Base-by-base conservation (phyloP, 2,329 filamentous ascomycete genomes). In the Beauveria brongniartii region DNA sequence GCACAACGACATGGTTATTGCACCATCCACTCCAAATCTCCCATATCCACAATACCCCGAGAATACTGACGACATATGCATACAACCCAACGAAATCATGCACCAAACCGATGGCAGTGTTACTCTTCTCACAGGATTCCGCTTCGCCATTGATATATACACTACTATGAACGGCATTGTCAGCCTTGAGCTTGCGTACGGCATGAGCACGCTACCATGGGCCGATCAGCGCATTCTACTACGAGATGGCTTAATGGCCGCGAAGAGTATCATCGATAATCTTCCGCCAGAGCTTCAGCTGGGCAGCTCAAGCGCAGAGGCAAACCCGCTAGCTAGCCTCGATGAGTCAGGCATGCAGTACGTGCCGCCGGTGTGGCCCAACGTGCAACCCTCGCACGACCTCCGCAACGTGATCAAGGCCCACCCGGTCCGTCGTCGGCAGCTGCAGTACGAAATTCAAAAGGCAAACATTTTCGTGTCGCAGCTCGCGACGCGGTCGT, bases 401-500 rank as follows among this genome's bases (percentile, higher is more conserved):
- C 68, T 83, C 18, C 78, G 80, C 47, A 78, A 77, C 44, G 72
- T 77, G 8, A 76, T 83, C 62, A 78, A 78, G 59, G 72, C 75
- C 22, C 75, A 83, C 28, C 78, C 80, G 1, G 70, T 75, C 28
- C 76, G 78, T 3, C 79, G 83, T 2, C 79, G 83, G 1, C 77
- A 80, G 60, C 71, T 92, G 5, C 90, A 94, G 69, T 91, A 87
- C 65, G 92, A 96, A 73, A 94, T 96, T 34, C 91, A 96, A 71
- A 96, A 95, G 71, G 90, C 91, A 7, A 96, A 96, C 71, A 90
- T 96, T 44, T 91, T 93, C 69, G 85, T 87, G 2, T 93, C 88
- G 6, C 88, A 92, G 68, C 78, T 96, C 10, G 86, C 87, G 2
- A 95, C 91, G 0, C 82, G 92, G 26, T 93, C 90, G 0, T 92